Base-by-base conservation (phyloP, 1,139 yeast genomes). In the Magnusiomyces tetraspermus region DNA sequence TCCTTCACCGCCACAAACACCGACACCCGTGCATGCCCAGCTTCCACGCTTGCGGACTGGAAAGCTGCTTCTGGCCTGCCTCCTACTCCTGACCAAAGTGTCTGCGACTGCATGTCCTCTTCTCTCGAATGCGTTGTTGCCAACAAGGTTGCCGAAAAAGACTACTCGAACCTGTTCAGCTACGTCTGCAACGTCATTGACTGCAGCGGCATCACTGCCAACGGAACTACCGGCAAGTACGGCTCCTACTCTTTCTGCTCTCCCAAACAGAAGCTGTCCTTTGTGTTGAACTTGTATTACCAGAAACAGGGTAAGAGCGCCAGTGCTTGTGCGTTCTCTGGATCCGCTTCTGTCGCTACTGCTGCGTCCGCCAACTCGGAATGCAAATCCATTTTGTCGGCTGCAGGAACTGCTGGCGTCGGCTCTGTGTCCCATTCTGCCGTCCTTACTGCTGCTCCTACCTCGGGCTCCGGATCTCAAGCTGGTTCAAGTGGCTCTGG, bases 81-180 rank as follows among this genome's bases (percentile, higher is more conserved):
- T 51, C 88, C 88, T 59, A 79, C 85, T 54, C 89, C 89, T 48
- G 77, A 83, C 63, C 68, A 76, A 59, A 74, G 70, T 43, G 71
- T 77, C 55, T 83, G 89, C 70, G 71, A 75, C 62, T 83, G 89
- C 67, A 67, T 79, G 73, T 55, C 67, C 44, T 59, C 64, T 40
- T 71, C 83, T 40, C 71, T 78, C 55, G 59, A 68, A 45, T 81
- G 86, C 71, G 78, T 76, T 50, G 52, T 53, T 24, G 57, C 55
- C 51, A 69, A 65, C 56, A 66, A 63, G 49, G 82, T 80, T 51
- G 69, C 65, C 57, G 57, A 62, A 22, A 71, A 71, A 10, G 80
- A 77, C 64, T 82, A 82, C 64, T 74, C 74, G 51, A 77, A 76
- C 53, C 71, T 82, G 63, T 83, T 76, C 64, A 70, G 74, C 55